Percentiles rank a stretch among this genome's conserved stretches.
These are phyloP conservation scores for Bombardia bombarda DNA, from an alignment of 495 filamentous ascomycete species.

Conservation along the genomic window DNA sequence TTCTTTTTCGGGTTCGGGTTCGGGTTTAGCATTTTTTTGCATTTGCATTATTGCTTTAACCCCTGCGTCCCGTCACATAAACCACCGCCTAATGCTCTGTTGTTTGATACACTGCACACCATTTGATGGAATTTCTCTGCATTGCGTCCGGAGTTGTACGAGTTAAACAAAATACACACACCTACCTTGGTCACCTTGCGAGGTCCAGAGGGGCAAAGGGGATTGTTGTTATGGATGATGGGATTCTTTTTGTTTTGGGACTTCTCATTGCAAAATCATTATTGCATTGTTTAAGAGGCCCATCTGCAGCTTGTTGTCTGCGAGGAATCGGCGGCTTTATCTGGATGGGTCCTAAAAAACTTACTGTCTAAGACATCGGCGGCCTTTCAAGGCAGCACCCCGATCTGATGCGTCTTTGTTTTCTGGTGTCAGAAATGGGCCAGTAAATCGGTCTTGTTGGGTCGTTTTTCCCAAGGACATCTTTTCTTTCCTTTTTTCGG, in stretches of 20 bases:
- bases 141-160: slow-evolving; percentile 28
- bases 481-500: too few species aligned
- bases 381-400: too few species aligned
- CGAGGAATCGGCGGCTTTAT: too few species aligned
- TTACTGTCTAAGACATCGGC: too few species aligned
- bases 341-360: too few species aligned
- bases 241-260: slow-evolving; percentile 6
- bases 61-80: background rate
- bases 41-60: slow-evolving; percentile 5
- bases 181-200: background rate
- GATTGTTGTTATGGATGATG: slow-evolving; percentile 2
- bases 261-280: too few species aligned
- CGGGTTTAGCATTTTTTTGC: slow-evolving; percentile 3
- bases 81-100: slow-evolving; percentile 3
- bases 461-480: too few species aligned
- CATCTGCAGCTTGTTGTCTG: too few species aligned
- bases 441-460: too few species aligned
- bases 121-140: slow-evolving; percentile 16
- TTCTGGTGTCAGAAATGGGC: too few species aligned
- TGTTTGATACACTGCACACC: slow-evolving; percentile 10
- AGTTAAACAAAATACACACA: slow-evolving; percentile 20
- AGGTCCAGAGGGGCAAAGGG: slow-evolving; percentile 9
- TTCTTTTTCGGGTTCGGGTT: slow-evolving; percentile 1
- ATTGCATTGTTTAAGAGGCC: too few species aligned
- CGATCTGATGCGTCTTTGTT: too few species aligned